A percentile compares a stretch with the other conserved stretches of the same genome.
phyloP scores from a whole-genome alignment of 2,329 filamentous ascomycete species.

The Fusarium drepaniforme region DNA sequence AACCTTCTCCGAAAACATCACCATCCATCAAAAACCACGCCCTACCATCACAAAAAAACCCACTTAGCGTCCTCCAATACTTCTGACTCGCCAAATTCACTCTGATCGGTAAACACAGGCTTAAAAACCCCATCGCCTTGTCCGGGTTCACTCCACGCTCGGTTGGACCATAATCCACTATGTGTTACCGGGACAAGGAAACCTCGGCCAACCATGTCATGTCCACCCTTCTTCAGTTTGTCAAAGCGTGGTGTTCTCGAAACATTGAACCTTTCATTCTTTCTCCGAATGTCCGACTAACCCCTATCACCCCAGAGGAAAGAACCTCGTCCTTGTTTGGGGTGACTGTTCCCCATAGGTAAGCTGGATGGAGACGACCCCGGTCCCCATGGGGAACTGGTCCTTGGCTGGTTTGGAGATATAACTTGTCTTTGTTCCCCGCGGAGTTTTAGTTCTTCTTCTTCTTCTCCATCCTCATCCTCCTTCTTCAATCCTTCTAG shows the following conservation, averaged over 20 bases:
- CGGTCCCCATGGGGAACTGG: not conserved
- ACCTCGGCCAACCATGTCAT: not conserved
- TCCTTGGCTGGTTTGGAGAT: not conserved
- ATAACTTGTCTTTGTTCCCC: not conserved
- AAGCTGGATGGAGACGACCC: not conserved
- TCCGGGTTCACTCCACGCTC: not conserved
- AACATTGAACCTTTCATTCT: not conserved
- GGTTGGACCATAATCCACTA: not conserved
- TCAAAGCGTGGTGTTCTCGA: not conserved
- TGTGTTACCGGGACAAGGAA: not conserved
- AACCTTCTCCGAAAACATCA: not conserved
- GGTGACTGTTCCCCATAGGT: not conserved
- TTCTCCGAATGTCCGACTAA: not conserved
- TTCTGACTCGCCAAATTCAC: not conserved
- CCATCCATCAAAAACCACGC: not conserved
- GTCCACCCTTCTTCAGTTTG: not conserved
- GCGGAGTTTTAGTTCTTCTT: not conserved
- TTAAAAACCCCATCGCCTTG: not conserved
- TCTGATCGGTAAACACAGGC: not conserved
- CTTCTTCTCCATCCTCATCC: not conserved
- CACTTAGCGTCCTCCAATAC: not conserved
- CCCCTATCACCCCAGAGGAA: not conserved
- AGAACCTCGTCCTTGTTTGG: not conserved
- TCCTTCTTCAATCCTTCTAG: not conserved
- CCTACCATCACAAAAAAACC: not conserved